These are phyloP conservation scores for Penicillium cosmopolitanum DNA, from an alignment of 495 filamentous ascomycete genomes.

Conservation along the genomic window DNA sequence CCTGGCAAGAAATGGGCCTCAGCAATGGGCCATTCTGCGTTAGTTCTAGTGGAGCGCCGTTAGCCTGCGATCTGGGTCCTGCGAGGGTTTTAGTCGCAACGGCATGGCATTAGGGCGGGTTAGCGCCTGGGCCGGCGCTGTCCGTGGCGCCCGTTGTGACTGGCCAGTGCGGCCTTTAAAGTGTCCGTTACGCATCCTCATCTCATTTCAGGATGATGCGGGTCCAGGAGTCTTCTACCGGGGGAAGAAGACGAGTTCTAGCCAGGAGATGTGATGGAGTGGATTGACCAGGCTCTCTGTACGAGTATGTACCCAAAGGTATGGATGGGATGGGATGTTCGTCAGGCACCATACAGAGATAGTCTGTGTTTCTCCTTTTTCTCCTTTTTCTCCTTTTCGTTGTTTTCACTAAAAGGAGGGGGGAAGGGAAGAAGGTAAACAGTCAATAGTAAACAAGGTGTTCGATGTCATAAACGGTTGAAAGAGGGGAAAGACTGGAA, in stretches of 20 bases:
- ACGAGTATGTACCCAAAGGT: not conserved
- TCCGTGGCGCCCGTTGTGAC: conserved; percentile 17
- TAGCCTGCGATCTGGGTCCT: conserved; percentile 27
- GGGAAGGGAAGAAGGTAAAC: too few relatives aligned
- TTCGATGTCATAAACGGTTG: too few relatives aligned
- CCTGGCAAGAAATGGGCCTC: not conserved
- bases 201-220: conserved; percentile 35
- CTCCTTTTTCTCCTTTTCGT: not conserved
- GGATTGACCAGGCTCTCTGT: too few relatives aligned
- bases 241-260: not conserved
- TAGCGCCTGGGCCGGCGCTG: conserved; percentile 27
- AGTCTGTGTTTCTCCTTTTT: not conserved
- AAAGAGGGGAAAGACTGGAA: too few relatives aligned
- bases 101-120: conserved; percentile 30
- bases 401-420: not conserved
- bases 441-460: too few relatives aligned
- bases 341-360: too few relatives aligned
- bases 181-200: conserved; percentile 28
- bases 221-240: conserved; percentile 8
- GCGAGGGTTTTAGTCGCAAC: conserved; percentile 31
- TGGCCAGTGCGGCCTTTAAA: conserved; percentile 29
- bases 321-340: not conserved
- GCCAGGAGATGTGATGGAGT: not conserved
- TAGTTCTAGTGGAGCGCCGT: conserved; percentile 21
- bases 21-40: too few relatives aligned